Base-by-base conservation (phyloP, 768 basidiomycete genomes). In the Trametes villosa region DNA sequence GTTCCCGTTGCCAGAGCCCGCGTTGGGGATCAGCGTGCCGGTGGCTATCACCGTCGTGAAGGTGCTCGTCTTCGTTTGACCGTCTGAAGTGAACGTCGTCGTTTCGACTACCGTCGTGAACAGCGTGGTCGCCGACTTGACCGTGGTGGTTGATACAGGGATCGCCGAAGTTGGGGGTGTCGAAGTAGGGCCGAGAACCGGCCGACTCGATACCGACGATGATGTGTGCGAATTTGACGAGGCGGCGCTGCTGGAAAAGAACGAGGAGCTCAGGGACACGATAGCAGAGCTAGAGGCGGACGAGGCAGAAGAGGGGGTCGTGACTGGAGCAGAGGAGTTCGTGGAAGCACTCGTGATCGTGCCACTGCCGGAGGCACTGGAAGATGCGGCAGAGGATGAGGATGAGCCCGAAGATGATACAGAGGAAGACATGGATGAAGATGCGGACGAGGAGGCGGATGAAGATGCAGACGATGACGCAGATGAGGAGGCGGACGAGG, bases 21-120 rank as follows among this genome's bases (percentile, higher is more conserved):
- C 24, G 27, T 67, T 62, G 1, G 70, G 68, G 11, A 71, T 59
- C 27, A 71, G 54, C 18, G 66, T 69, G 40, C 70, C 68, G 13
- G 70, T 66, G 2, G 64, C 53, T 22, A 67, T 30, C n/a, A 63
- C 53, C 7, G 64, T 61, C 4, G 66, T 67, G 24, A 33, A 63
- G 29, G 63, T 64, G 22, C 58, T 65, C 1, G 62, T 63, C 24
- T 38, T 45, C 22, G 41, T 29, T 15, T 34, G 52, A 9, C 64
- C 63, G 26, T 57, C 55, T 33, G 62, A 61, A 11, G 58, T 53
- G 31, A 49, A 57, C n/a, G 60, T 61, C n/a, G 69, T 63, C 40
- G 62, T 60, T 40, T 46, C 38, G 18, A 64, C 53, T 15, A 60
- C 53, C 4, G 66, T 67, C 0, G 53, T 62, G 27, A 57, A 55